Conservation (phyloP, 1,284 basidiomycete species). For the Cryptococcus jaspeensis region DNA sequence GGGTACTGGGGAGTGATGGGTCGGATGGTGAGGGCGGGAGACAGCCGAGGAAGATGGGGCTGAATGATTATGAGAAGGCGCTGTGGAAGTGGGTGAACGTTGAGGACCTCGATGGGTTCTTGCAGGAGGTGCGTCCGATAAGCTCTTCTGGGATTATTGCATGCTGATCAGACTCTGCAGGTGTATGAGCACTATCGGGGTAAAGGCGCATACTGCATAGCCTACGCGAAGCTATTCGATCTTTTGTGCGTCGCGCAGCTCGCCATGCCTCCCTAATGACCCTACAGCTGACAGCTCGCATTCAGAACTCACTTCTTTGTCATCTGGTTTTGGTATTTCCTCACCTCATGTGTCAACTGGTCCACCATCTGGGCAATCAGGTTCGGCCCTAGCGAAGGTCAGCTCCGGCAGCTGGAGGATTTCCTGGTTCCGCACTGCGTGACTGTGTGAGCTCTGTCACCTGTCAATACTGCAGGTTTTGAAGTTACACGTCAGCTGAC, state of each 20-base stretch:
- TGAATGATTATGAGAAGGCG: conserved; percentile 83
- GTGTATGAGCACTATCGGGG: conserved; percentile 91
- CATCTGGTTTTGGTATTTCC: conserved; percentile 92
- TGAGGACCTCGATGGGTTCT: conserved; percentile 88
- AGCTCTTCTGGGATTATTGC: neutral
- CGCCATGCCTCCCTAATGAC: neutral
- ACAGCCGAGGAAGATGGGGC: conserved; percentile 51
- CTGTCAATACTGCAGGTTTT: too few relatives aligned
- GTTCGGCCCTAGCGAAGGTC: too few relatives aligned
- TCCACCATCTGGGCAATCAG: conserved; percentile 46
- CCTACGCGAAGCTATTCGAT: conserved; percentile 79
- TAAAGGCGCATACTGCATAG: conserved; percentile 93
- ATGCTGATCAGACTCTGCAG: conserved; percentile 26
- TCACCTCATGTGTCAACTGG: conserved; percentile 94
- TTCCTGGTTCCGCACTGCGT: conserved; percentile 78
- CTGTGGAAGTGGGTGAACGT: conserved; percentile 99
- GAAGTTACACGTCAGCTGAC: too few relatives aligned
- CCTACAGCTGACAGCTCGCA: neutral
- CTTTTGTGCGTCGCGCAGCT: conserved; percentile 70
- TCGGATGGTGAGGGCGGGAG: conserved; percentile 28
- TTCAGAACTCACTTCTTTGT: conserved; percentile 92
- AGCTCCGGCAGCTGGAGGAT: conserved; percentile 59
- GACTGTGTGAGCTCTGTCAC: conserved; percentile 63
- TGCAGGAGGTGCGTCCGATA: conserved; percentile 71
- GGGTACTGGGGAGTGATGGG: conserved; percentile 53